Conservation (phyloP, 495 filamentous ascomycete species). For the Annulohypoxylon moriforme region DNA sequence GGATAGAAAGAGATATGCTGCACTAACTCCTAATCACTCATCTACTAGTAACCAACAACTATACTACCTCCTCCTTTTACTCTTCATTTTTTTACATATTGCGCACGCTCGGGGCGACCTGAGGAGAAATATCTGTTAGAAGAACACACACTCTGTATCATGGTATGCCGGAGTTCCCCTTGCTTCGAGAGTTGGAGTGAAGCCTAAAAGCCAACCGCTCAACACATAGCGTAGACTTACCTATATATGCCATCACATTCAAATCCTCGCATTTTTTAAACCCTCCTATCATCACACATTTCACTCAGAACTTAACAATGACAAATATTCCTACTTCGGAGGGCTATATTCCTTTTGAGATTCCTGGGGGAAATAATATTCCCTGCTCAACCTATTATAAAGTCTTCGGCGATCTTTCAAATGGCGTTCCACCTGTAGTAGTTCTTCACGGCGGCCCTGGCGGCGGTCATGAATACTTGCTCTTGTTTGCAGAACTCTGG, state of each 20-base stretch:
- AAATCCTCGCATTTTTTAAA: background rate
- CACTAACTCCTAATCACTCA: background rate
- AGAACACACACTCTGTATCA: background rate
- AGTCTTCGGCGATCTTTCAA: slow-evolving; percentile 22
- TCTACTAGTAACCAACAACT: background rate
- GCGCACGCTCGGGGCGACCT: background rate
- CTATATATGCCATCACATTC: background rate
- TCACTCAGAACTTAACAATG: background rate
- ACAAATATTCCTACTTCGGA: background rate
- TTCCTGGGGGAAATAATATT: background rate
- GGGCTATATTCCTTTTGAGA: background rate
- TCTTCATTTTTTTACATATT: background rate
- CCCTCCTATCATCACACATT: background rate
- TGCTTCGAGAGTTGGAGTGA: too few relatives aligned
- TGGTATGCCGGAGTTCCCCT: too few relatives aligned
- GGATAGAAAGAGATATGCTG: background rate
- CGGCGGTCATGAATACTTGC: slow-evolving; percentile 53
- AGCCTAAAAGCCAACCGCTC: too few relatives aligned
- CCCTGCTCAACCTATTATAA: slow-evolving; percentile 42
- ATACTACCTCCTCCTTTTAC: background rate
- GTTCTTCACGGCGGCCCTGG: slow-evolving; percentile 62
- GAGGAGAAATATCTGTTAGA: background rate
- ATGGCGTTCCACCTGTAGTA: slow-evolving; percentile 47
- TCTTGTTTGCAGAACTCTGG: slow-evolving; percentile 48
- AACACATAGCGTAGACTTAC: too few relatives aligned